Percentiles rank a stretch among this genome's conserved stretches.
phyloP scores from a whole-genome alignment of 2,329 filamentous ascomycete species.

The Fusarium anguioides region DNA sequence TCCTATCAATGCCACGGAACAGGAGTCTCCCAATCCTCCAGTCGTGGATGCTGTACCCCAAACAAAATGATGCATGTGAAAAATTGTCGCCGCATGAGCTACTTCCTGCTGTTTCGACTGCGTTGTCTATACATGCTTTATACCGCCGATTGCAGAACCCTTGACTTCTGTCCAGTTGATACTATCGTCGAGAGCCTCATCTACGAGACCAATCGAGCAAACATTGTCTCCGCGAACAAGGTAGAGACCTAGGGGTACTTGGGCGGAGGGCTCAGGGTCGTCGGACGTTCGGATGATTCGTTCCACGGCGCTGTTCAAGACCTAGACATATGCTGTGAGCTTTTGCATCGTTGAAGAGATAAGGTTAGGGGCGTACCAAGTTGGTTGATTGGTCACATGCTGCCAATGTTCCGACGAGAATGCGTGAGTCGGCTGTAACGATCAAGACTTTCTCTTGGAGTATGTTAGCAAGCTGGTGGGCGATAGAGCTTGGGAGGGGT shows the following conservation, averaged over 20 bases:
- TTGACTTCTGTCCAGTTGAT: conserved; percentile 95
- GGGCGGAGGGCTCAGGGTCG: conserved; percentile 81
- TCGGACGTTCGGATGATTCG: conserved; percentile 89
- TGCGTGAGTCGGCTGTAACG: conserved; percentile 91
- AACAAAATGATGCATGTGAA: conserved; percentile 28
- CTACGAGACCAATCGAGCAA: conserved; percentile 86
- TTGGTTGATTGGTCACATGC: conserved; percentile 94
- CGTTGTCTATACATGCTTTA: conserved; percentile 73
- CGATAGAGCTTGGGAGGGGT: conserved; percentile 11
- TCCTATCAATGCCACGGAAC: conserved; percentile 29
- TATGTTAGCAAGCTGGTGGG: conserved; percentile 13
- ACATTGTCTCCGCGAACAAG: conserved; percentile 96
- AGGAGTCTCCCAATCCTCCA: conserved; percentile 12
- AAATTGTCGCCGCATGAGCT: neutral
- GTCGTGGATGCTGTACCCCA: conserved; percentile 33
- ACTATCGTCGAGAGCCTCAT: conserved; percentile 86
- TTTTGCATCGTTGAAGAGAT: neutral
- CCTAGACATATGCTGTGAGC: conserved; percentile 57
- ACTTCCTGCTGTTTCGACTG: conserved; percentile 4
- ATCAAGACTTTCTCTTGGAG: conserved; percentile 86
- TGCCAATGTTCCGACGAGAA: conserved; percentile 82
- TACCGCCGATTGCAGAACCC: conserved; percentile 83
- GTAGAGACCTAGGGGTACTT: conserved; percentile 88
- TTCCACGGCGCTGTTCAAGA: conserved; percentile 85
- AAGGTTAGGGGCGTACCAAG: conserved; percentile 61